A percentile compares a stretch with the other conserved stretches of the same genome.
Evolutionary conservation across 768 basidiomycete genomes (phyloP).

Genomic region (Suillus subaureus): DNA sequence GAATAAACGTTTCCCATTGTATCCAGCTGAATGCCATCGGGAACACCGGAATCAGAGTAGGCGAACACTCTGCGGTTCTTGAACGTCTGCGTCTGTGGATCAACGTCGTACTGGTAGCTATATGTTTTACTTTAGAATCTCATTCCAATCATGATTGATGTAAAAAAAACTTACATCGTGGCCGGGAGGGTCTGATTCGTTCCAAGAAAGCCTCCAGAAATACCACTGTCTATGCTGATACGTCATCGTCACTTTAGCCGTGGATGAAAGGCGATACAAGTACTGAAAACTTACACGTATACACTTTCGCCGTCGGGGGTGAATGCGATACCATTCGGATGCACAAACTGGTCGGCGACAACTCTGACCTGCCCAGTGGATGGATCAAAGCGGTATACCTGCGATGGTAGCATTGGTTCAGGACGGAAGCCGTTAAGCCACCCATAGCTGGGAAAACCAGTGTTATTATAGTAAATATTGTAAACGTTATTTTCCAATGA

Average conservation of each 20-base stretch:
- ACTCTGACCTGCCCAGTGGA: conserved; percentile 64
- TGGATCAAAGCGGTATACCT: conserved; percentile 79
- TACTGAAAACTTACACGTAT: conserved; percentile 51
- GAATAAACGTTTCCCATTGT: conserved; percentile 65
- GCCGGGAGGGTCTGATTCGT: conserved; percentile 61
- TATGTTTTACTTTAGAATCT: not conserved
- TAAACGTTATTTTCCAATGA: not conserved
- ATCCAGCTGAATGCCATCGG: conserved; percentile 72
- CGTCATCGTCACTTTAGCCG: conserved; percentile 15
- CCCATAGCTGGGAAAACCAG: conserved; percentile 50
- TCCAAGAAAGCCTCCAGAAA: conserved; percentile 45
- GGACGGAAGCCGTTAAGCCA: conserved; percentile 69
- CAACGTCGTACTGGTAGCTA: conserved; percentile 73
- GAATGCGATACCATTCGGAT: conserved; percentile 76
- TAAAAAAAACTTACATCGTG: conserved; percentile 54
- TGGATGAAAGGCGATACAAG: conserved; percentile 13
- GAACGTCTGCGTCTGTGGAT: conserved; percentile 53
- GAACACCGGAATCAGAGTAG: conserved; percentile 62
- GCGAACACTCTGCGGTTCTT: conserved; percentile 67
- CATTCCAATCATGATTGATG: not conserved
- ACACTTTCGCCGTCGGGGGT: conserved; percentile 63
- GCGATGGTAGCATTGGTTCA: conserved; percentile 63
- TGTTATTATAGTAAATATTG: not conserved
- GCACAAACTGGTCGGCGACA: conserved; percentile 76
- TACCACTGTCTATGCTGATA: conserved; percentile 34